Conservation (phyloP, 2,329 filamentous ascomycete genomes). For the Cordyceps javanica region DNA sequence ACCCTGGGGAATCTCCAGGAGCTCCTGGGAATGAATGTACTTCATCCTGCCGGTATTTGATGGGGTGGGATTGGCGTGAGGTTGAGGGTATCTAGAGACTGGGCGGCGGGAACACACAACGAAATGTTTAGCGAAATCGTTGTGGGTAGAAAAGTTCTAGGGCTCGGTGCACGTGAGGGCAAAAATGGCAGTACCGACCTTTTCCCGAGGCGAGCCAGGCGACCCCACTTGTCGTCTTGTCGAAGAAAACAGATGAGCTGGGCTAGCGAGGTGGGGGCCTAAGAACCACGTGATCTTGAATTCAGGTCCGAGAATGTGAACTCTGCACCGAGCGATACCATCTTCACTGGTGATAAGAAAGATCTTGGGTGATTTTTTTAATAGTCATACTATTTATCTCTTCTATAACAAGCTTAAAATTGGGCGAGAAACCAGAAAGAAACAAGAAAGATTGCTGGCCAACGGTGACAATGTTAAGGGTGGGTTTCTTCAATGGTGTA, state of each 20-base stretch:
- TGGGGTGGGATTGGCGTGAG: slow-evolving; percentile 34
- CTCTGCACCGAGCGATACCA: too few relatives aligned
- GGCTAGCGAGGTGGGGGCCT: background rate
- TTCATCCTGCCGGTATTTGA: slow-evolving; percentile 77
- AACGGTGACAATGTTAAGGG: too few relatives aligned
- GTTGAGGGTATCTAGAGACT: slow-evolving; percentile 35
- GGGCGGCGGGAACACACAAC: slow-evolving; percentile 26
- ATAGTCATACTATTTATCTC: too few relatives aligned
- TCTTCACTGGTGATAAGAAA: too few relatives aligned
- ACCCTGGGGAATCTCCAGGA: slow-evolving; percentile 91
- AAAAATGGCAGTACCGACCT: slow-evolving; percentile 20
- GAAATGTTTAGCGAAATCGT: slow-evolving; percentile 33
- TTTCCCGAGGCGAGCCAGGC: slow-evolving; percentile 19
- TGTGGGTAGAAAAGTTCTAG: slow-evolving; percentile 42
- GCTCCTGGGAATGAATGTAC: slow-evolving; percentile 99
- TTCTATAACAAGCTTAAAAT: too few relatives aligned
- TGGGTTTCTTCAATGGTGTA: too few relatives aligned
- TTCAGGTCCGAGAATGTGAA: background rate
- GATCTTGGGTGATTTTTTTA: too few relatives aligned
- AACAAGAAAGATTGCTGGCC: too few relatives aligned
- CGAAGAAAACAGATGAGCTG: slow-evolving; percentile 2
- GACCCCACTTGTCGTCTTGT: slow-evolving; percentile 3
- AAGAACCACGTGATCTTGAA: slow-evolving; percentile 4
- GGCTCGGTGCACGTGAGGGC: slow-evolving; percentile 36
- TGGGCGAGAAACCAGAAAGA: too few relatives aligned